Conservation (phyloP, 768 basidiomycete species). For the Lentinus brumalis region DNA sequence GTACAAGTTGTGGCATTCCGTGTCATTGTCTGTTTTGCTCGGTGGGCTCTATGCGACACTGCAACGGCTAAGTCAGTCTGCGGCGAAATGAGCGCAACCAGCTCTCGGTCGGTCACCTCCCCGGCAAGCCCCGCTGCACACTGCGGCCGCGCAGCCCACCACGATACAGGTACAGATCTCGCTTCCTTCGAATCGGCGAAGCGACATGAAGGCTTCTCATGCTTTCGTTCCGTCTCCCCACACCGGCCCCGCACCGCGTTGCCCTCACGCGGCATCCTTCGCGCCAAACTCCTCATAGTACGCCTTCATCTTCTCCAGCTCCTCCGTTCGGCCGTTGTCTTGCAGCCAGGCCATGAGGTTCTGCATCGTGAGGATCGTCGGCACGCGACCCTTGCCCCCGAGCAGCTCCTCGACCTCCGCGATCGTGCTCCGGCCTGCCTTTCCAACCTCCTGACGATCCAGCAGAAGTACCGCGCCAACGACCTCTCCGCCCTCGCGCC, state of each 20-base stretch:
- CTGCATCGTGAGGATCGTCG: conserved; percentile 80
- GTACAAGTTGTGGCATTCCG: background rate
- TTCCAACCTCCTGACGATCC: conserved; percentile 84
- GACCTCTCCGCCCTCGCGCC: conserved; percentile 69
- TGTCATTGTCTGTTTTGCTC: background rate
- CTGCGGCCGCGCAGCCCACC: background rate
- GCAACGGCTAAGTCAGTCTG: background rate
- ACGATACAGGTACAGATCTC: too few relatives aligned
- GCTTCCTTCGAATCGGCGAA: too few relatives aligned
- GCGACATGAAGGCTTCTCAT: background rate
- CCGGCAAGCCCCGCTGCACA: background rate
- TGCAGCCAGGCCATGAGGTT: conserved; percentile 86
- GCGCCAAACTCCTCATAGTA: conserved; percentile 78
- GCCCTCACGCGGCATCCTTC: conserved; percentile 33
- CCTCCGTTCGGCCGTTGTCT: conserved; percentile 60
- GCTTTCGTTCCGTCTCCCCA: background rate
- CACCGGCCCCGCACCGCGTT: background rate
- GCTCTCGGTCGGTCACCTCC: background rate
- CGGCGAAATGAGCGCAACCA: background rate
- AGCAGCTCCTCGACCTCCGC: conserved; percentile 78
- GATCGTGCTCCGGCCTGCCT: conserved; percentile 73
- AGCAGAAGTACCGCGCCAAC: conserved; percentile 88
- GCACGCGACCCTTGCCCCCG: conserved; percentile 68
- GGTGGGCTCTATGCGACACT: background rate
- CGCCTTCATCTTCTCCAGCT: conserved; percentile 69